Evolutionary conservation across 768 basidiomycete genomes (phyloP), one percentile per base, ranked within the genome.

Genomic region (Russula abietina): DNA sequence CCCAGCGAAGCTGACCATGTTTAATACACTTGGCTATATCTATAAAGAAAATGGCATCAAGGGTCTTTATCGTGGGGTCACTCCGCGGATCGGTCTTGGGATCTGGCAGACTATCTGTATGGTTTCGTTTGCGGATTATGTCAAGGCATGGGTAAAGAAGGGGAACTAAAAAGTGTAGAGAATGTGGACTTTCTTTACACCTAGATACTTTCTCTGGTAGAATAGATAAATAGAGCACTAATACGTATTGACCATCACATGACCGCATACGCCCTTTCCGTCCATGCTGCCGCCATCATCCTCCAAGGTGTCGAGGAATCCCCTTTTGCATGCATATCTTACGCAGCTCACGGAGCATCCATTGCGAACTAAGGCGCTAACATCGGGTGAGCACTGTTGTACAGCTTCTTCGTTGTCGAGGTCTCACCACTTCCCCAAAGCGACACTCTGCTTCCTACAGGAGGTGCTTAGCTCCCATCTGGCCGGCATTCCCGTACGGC

Each of bases 101-200:
- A 83, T 96, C 72, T 97, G 93, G 93, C 93, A 97, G 76, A 97
- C 93, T 8, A 81, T 98, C 68, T 99, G 97, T 81, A 99, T 99
- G 96, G 96, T 98, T 68, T 94, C 92, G 24, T 88, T 98, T 67
- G 94, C 95, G 22, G 95, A 98, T 76, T 94, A 94, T 71, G 94
- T 98, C 67, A 96, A 94, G 74, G 80, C 77, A 60, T 93, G 91
- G 85, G 80, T 85, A n/a, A 84, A 85, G 70, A 84, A 85, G 70
- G 49, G 30, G 33, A 45, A 51, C 38, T 17, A 67, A 48, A n/a
- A n/a, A 32, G 53, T 49, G 46, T 59, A 51, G 32, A 45, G 54
- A 17, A 5, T 24, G 24, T 2, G 7, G 28, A 50, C 39, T 17
- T 36, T 36, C 24, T 26, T 32, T 11, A 57, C 36, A 19, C 36